Conservation (phyloP, 2,329 filamentous ascomycete species). For the Dactylellina parvicollis region DNA sequence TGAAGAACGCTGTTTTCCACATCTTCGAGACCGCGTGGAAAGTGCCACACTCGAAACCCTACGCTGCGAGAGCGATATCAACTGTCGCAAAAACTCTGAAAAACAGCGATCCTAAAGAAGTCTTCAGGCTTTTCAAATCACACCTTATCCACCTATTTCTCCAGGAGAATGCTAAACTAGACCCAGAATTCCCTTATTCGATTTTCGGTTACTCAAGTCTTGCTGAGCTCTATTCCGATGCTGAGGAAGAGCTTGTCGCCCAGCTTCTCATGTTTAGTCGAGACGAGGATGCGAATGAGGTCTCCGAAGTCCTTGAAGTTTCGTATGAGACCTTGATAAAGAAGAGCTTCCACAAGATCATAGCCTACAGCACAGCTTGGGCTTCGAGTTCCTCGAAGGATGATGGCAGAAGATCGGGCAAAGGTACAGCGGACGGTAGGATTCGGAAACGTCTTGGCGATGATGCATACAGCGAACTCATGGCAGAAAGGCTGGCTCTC, state of each 20-base stretch:
- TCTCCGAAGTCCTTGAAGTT: slow-evolving; percentile 70
- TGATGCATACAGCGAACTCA: slow-evolving; percentile 70
- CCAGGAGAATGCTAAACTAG: slow-evolving; percentile 64
- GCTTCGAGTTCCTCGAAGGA: slow-evolving; percentile 62
- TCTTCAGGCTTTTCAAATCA: slow-evolving; percentile 86
- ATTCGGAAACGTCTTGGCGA: slow-evolving; percentile 76
- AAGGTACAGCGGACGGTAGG: slow-evolving; percentile 69
- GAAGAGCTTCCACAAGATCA: slow-evolving; percentile 77
- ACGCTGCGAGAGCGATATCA: slow-evolving; percentile 77
- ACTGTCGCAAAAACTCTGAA: slow-evolving; percentile 73
- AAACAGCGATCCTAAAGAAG: slow-evolving; percentile 72
- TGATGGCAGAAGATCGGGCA: slow-evolving; percentile 58
- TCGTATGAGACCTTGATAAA: slow-evolving; percentile 70
- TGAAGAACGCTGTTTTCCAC: slow-evolving; percentile 88
- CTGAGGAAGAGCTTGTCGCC: slow-evolving; percentile 79
- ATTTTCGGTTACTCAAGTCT: slow-evolving; percentile 83
- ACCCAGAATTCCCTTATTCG: slow-evolving; percentile 78
- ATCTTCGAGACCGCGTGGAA: slow-evolving; percentile 90
- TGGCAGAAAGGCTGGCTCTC: slow-evolving; percentile 77
- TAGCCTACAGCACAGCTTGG: slow-evolving; percentile 84
- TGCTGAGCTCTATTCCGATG: slow-evolving; percentile 73
- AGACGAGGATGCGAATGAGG: slow-evolving; percentile 69
- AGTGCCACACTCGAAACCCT: slow-evolving; percentile 71
- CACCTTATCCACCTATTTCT: slow-evolving; percentile 95
- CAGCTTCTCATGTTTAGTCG: slow-evolving; percentile 83